phyloP scores from a whole-genome alignment of 768 basidiomycete genomes.

The Leucocoprinus leucothites region DNA sequence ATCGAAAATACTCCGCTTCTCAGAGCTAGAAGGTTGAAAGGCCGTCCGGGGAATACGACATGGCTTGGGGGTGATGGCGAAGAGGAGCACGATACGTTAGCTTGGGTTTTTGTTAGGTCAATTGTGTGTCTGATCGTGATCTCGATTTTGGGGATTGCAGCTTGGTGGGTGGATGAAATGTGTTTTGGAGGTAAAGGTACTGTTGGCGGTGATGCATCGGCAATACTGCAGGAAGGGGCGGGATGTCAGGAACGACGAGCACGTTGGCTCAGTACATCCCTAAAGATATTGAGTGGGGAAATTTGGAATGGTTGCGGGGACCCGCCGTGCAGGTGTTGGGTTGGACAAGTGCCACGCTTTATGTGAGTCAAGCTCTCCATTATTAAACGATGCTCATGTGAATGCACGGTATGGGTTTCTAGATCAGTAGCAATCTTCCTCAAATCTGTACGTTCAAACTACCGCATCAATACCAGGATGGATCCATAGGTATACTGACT shows the following conservation, averaged over 20 bases:
- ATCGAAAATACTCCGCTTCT: constrained; percentile 4
- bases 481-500: not conserved
- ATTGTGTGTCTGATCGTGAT: constrained; percentile 54
- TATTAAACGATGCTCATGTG: constrained; percentile 15
- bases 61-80: no score
- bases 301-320: constrained; percentile 31
- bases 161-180: constrained; percentile 59
- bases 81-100: constrained; percentile 4
- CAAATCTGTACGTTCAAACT: constrained; percentile 47
- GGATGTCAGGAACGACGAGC: no score
- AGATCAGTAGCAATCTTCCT: constrained; percentile 74
- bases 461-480: no score
- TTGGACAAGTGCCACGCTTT: constrained; percentile 81
- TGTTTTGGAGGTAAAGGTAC: not conserved
- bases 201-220: constrained; percentile 13
- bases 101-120: constrained; percentile 34
- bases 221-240: no score
- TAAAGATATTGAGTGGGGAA: constrained; percentile 11
- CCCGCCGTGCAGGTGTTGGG: constrained; percentile 78
- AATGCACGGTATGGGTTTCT: constrained; percentile 16
- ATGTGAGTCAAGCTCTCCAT: constrained; percentile 51
- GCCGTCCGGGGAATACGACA: no score
- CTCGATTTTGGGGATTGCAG: constrained; percentile 60
- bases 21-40: not conserved
- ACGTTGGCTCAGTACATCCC: no score